These are phyloP conservation scores for Chaetomium sp. DNA, from an alignment of 2,329 filamentous ascomycete genomes.

Conservation along the genomic window DNA sequence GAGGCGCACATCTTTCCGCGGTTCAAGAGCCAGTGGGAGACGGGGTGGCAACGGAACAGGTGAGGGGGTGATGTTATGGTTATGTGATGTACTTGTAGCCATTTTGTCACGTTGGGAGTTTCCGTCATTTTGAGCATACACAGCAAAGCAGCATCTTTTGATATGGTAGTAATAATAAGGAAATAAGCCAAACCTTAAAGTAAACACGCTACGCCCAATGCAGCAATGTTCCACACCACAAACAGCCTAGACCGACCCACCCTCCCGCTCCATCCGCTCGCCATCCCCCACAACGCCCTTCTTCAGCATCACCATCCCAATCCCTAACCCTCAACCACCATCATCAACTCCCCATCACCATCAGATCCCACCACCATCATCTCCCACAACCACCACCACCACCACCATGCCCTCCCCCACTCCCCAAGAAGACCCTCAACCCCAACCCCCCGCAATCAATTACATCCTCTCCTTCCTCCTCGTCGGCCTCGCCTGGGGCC, in stretches of 20 bases:
- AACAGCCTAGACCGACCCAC: not conserved
- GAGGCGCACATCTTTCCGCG: slow-evolving; percentile 89
- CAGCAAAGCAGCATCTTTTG: not conserved
- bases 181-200: not conserved
- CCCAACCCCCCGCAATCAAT: slow-evolving; percentile 64
- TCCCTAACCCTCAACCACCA: slow-evolving; percentile 3
- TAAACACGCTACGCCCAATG: not conserved
- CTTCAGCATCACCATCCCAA: not conserved
- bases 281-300: too few relatives aligned
- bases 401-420: not conserved
- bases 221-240: not conserved
- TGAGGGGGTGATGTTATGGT: not conserved
- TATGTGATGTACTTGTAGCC: not conserved
- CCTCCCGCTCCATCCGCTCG: too few relatives aligned
- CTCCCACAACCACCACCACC: too few relatives aligned
- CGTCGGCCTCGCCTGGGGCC: slow-evolving; percentile 89
- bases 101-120: not conserved
- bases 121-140: not conserved
- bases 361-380: not conserved
- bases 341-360: not conserved
- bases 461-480: slow-evolving; percentile 88
- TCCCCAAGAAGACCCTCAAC: slow-evolving; percentile 4
- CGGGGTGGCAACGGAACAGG: slow-evolving; percentile 73
- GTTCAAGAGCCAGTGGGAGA: slow-evolving; percentile 57
- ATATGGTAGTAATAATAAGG: too few relatives aligned